phyloP scores from a whole-genome alignment of 371 early-diverging fungal species.

The Syncephalastrum contaminatum region DNA sequence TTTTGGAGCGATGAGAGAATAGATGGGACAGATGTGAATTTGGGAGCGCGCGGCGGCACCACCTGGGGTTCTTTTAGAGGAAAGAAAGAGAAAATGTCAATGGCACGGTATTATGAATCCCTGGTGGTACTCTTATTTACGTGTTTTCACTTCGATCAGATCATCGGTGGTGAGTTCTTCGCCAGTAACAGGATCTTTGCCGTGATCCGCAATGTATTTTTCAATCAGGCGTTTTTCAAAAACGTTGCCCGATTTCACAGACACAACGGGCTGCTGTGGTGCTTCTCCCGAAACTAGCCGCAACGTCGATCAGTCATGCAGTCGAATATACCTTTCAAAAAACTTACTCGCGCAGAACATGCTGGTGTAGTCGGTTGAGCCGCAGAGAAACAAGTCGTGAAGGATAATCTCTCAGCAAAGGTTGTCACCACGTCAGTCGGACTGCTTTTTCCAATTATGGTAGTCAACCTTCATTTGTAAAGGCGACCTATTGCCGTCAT shows the following conservation, averaged over 20 bases:
- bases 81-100: not conserved
- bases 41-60: constrained; percentile 87
- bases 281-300: constrained; percentile 88
- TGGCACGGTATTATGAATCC: not conserved
- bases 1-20: constrained; percentile 87
- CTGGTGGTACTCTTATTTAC: constrained; percentile 37
- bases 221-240: constrained; percentile 86
- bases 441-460: no score
- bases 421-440: not conserved
- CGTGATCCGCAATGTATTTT: constrained; percentile 84
- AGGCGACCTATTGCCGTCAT: no score
- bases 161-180: constrained; percentile 77
- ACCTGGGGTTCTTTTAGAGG: constrained; percentile 56
- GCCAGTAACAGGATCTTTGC: constrained; percentile 82
- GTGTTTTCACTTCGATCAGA: constrained; percentile 70
- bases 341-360: constrained; percentile 62
- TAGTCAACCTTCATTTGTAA: no score
- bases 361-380: constrained; percentile 5
- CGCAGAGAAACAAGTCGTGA: not conserved
- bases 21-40: constrained; percentile 89
- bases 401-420: constrained; percentile 1
- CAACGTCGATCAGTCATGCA: constrained; percentile 1
- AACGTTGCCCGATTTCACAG: constrained; percentile 77
- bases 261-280: constrained; percentile 86
- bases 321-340: not conserved